A percentile compares a stretch with the other conserved stretches of the same genome.
Evolutionary conservation across 306 rosid species (phyloP).

Genomic region (Lathyrus sativus): DNA sequence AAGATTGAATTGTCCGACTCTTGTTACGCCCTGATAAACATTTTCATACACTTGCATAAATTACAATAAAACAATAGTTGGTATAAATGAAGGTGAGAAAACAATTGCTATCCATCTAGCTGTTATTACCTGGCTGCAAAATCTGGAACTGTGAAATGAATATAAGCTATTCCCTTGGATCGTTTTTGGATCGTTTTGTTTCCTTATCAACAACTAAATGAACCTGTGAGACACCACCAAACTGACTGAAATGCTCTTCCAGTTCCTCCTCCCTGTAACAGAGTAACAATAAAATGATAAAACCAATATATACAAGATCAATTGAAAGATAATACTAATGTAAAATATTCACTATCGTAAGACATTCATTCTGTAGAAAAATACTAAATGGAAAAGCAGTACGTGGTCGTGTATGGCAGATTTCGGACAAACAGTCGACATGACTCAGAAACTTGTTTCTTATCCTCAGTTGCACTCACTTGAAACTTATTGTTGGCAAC

Average conservation of each 20-base stretch:
- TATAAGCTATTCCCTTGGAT: constrained; percentile 74
- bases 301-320: constrained; percentile 14
- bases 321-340: too few relatives aligned
- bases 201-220: constrained; percentile 79
- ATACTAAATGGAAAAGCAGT: constrained; percentile 15
- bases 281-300: constrained; percentile 11
- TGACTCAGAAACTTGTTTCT: constrained; percentile 54
- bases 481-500: constrained; percentile 30
- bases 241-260: constrained; percentile 64
- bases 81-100: constrained; percentile 3
- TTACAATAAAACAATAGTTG: constrained; percentile 3
- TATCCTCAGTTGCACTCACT: constrained; percentile 42
- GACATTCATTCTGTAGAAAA: constrained; percentile 2
- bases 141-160: constrained; percentile 58
- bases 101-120: constrained; percentile 23
- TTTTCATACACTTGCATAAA: too few relatives aligned
- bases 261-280: constrained; percentile 77
- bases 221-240: constrained; percentile 69
- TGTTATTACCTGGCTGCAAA: constrained; percentile 60
- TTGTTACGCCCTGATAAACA: constrained; percentile 63
- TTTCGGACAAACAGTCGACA: constrained; percentile 78
- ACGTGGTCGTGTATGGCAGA: constrained; percentile 78
- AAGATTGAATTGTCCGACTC: constrained; percentile 75
- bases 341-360: constrained; percentile 22
- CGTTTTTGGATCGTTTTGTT: constrained; percentile 73